phyloP scores from a whole-genome alignment of 2,329 filamentous ascomycete genomes.

The Phyllosticta capitalensis region DNA sequence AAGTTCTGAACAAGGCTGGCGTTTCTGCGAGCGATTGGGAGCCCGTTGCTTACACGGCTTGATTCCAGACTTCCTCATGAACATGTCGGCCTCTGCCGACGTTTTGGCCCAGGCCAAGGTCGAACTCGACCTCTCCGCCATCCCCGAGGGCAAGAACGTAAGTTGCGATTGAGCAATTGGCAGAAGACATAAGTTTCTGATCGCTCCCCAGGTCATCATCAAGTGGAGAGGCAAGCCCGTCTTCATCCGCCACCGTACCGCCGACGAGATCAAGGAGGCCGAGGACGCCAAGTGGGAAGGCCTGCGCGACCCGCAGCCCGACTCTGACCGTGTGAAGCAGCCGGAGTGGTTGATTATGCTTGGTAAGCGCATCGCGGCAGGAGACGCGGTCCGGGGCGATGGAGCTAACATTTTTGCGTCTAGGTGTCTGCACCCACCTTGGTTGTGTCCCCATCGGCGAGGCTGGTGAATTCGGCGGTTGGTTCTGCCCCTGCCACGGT shows the following conservation, averaged over 20 bases:
- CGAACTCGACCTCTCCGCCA: conserved; percentile 83
- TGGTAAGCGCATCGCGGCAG: conserved; percentile 46
- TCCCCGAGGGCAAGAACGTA: conserved; percentile 99
- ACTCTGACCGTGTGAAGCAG: conserved; percentile 91
- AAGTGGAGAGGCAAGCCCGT: conserved; percentile 99
- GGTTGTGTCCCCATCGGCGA: conserved; percentile 99
- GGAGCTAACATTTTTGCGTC: conserved; percentile 16
- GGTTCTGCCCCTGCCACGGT: conserved; percentile 99
- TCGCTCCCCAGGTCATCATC: conserved; percentile 70
- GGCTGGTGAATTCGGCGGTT: conserved; percentile 94
- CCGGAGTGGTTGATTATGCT: conserved; percentile 99
- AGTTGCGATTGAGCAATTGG: conserved; percentile 27
- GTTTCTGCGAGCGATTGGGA: conserved; percentile 1
- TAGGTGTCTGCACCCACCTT: conserved; percentile 96
- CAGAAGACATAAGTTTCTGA: neutral
- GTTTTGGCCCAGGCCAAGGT: conserved; percentile 99
- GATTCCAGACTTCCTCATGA: conserved; percentile 86
- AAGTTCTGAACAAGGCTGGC: neutral
- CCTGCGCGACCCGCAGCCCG: conserved; percentile 84
- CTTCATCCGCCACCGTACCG: conserved; percentile 97
- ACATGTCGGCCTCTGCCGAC: conserved; percentile 98
- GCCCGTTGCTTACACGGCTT: conserved; percentile 11
- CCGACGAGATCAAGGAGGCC: conserved; percentile 87
- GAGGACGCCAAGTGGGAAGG: conserved; percentile 74
- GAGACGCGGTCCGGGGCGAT: neutral